Base-by-base conservation (phyloP, 2,329 filamentous ascomycete genomes). In the Aspergillus fijiensis region DNA sequence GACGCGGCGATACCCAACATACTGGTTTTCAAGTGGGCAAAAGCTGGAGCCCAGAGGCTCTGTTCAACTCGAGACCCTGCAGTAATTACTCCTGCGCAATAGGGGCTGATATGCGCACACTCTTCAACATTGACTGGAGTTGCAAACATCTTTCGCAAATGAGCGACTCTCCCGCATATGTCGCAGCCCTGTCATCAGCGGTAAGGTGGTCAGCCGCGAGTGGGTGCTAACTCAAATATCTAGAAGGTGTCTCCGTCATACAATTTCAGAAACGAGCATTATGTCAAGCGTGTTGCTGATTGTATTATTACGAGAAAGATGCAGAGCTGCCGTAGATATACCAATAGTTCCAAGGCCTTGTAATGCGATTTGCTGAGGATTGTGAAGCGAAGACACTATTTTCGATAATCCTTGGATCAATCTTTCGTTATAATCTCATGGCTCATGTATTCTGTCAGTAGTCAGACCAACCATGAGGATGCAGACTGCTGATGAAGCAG, bases 41-140 rank as follows among this genome's bases (percentile, higher is more conserved):
- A 63, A 4, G 67, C 59, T 0, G 75, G 74, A 0, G 76, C 69
- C 84, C 85, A 87, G 23, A 85, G 73, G 0, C 67, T 66, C 42
- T 75, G 73, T 63, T 87, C 87, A 85, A 84, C 0, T 73, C 58
- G 0, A 79, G 64, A 53, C 80, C 80, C 66, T 87, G 85, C 0
- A 84, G 84, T 0, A 83, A 83, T 71, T 85, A 84, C 72, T 87
- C 85, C 70, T 87, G 84, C 48, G 87, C 74, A 53, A 87, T 82
- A 48, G 78, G 73, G 1, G 83, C 83, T 19, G 65, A 65, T 25
- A 61, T 60, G 23, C 63, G 64, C 35, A 63, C 66, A 6, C 54
- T 61, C 23, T 53, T 62, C 27, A 67, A 33, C 5, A 58, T 54
- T 2, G 59, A 58, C 54, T 67, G 66, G 39, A 68, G 51, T 31